A percentile compares a stretch with the other conserved stretches of the same genome.
phyloP scores from a whole-genome alignment of 148 eudicot species.

The Rhododendron mucronatum region DNA sequence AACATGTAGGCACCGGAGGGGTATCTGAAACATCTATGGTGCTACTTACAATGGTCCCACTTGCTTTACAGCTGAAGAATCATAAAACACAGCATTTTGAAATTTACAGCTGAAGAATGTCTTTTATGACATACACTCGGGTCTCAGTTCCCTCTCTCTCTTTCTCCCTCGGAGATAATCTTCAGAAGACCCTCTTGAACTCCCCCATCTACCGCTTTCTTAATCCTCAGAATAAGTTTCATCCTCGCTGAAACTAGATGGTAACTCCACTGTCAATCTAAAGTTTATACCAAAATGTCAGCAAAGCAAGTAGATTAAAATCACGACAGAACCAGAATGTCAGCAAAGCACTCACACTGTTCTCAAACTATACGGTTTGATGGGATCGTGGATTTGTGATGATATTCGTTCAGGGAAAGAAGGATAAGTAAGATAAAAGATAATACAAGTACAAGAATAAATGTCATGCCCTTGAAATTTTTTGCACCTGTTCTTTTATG shows the following conservation, averaged over 20 bases:
- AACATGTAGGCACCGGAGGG: background rate
- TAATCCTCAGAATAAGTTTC: constrained; percentile 66
- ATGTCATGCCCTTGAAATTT: background rate
- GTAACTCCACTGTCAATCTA: constrained; percentile 50
- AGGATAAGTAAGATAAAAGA: background rate
- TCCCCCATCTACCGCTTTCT: constrained; percentile 1
- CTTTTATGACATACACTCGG: background rate
- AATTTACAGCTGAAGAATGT: background rate
- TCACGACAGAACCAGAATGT: background rate
- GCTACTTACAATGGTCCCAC: background rate
- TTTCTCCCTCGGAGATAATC: background rate
- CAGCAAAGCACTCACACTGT: background rate
- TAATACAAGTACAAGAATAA: background rate
- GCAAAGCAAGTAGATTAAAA: background rate
- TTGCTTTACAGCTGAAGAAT: background rate
- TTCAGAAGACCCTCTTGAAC: background rate
- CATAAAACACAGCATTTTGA: background rate
- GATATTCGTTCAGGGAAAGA: background rate
- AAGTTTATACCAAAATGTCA: constrained; percentile 4
- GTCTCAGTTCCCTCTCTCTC: background rate
- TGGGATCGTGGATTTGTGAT: background rate
- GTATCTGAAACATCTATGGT: background rate
- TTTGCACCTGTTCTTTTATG: too few species aligned
- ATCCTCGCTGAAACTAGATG: constrained; percentile 81
- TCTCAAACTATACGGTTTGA: background rate